A percentile compares a stretch with the other conserved stretches of the same genome.
phyloP scores from a whole-genome alignment of 352 stramenopile genomes.

The Globisporangium abappressorium region DNA sequence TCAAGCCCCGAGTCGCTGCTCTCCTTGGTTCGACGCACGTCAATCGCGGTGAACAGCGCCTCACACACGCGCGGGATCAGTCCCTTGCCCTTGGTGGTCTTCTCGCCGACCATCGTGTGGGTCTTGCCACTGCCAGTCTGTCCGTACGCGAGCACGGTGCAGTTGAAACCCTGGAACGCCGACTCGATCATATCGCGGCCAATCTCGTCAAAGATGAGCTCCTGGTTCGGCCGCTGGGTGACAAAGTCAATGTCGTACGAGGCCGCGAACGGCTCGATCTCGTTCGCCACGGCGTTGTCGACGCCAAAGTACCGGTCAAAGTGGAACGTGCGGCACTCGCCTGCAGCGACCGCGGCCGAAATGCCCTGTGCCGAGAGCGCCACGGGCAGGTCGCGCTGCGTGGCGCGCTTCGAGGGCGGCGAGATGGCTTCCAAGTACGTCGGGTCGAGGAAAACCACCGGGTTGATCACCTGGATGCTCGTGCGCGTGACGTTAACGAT shows the following conservation, averaged over 20 bases:
- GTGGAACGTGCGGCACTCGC: slow-evolving; percentile 65
- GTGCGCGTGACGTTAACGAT: slow-evolving; percentile 49
- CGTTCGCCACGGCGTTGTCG: slow-evolving; percentile 23
- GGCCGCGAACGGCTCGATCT: slow-evolving; percentile 36
- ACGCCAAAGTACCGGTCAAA: slow-evolving; percentile 80
- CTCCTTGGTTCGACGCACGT: slow-evolving; percentile 32
- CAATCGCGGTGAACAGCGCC: slow-evolving; percentile 68
- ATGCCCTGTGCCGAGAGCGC: slow-evolving; percentile 31
- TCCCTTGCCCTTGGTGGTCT: slow-evolving; percentile 52
- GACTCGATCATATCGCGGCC: slow-evolving; percentile 62
- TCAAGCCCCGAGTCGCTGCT: slow-evolving; percentile 20
- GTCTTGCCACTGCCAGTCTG: slow-evolving; percentile 83
- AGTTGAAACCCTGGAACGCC: slow-evolving; percentile 83
- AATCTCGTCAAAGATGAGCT: slow-evolving; percentile 79
- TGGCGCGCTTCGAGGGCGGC: slow-evolving; percentile 21
- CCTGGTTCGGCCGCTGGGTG: slow-evolving; percentile 56
- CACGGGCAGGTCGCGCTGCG: slow-evolving; percentile 20
- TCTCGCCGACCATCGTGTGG: slow-evolving; percentile 83
- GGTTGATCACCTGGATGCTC: slow-evolving; percentile 64
- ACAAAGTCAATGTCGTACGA: slow-evolving; percentile 39
- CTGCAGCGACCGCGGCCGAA: slow-evolving; percentile 30
- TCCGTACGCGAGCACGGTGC: slow-evolving; percentile 77
- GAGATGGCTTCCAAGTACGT: slow-evolving; percentile 45
- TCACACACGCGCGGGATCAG: slow-evolving; percentile 81
- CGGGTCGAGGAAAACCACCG: slow-evolving; percentile 53